Evolutionary conservation across 768 basidiomycete species (phyloP).

Genomic region (Boletus huronensis): DNA sequence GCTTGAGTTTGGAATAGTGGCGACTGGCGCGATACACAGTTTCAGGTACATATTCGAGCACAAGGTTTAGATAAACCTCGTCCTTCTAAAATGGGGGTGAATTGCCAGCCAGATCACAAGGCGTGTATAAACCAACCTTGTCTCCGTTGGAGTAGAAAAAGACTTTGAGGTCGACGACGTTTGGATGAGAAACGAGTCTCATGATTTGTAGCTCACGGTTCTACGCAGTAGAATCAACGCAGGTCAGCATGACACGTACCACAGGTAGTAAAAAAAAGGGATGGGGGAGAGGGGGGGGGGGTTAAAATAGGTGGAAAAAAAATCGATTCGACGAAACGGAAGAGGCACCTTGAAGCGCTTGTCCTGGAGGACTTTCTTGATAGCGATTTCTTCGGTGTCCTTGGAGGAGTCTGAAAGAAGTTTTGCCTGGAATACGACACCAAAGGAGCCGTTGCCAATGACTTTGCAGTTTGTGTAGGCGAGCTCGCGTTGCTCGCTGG

Average conservation of each 20-base stretch:
- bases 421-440: constrained; percentile 96
- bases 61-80: constrained; percentile 99
- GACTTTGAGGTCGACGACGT: constrained; percentile 94
- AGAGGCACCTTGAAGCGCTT: constrained; percentile 96
- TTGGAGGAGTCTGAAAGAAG: constrained; percentile 62
- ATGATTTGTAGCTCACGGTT: constrained; percentile 99
- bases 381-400: constrained; percentile 86
- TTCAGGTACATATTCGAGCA: constrained; percentile 98
- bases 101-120: constrained; percentile 1
- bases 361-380: constrained; percentile 99
- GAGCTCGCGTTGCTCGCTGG: constrained; percentile 82
- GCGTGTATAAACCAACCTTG: constrained; percentile 61
- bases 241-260: constrained; percentile 14
- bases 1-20: constrained; percentile 99
- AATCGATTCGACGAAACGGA: neutral
- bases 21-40: constrained; percentile 98
- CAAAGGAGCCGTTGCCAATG: constrained; percentile 98
- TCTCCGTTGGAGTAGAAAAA: constrained; percentile 99
- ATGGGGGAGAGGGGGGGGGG: too few species aligned
- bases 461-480: constrained; percentile 98
- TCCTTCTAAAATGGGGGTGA: constrained; percentile 69
- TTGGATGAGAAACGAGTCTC: constrained; percentile 94
- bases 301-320: constrained; percentile 11
- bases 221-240: constrained; percentile 39
- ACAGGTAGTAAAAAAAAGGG: neutral